Conservation (phyloP, 2,329 filamentous ascomycete genomes). For the Neurospora sp. region DNA sequence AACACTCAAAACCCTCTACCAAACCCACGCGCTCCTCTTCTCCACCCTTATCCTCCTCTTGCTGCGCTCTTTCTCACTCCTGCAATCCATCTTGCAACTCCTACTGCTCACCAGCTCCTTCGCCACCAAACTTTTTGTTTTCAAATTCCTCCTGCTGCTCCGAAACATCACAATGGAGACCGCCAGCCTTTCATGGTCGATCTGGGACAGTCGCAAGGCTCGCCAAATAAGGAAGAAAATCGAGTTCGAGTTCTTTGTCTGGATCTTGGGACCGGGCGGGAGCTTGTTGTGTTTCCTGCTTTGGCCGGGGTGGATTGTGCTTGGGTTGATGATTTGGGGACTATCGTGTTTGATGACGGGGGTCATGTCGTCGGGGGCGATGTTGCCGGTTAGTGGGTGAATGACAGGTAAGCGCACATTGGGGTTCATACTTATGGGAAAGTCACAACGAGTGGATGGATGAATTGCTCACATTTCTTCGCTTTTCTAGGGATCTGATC, state of each 20-base stretch:
- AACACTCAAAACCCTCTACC: not conserved
- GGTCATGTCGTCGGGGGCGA: slow-evolving; percentile 7
- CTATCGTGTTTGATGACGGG: slow-evolving; percentile 26
- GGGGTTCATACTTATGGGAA: too few relatives aligned
- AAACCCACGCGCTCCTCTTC: not conserved
- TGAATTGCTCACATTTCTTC: too few relatives aligned
- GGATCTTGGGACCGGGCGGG: slow-evolving; percentile 39
- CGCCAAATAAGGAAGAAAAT: slow-evolving; percentile 31
- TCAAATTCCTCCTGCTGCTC: too few relatives aligned
- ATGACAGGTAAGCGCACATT: too few relatives aligned
- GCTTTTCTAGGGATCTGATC: too few relatives aligned
- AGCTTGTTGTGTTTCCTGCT: slow-evolving; percentile 36
- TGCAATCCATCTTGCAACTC: not conserved
- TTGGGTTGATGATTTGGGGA: slow-evolving; percentile 28
- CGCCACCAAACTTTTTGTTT: not conserved
- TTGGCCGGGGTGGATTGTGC: slow-evolving; percentile 46
- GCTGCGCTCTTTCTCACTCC: too few relatives aligned
- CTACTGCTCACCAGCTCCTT: not conserved
- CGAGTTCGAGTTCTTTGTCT: slow-evolving; percentile 41
- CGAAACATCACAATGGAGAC: not conserved
- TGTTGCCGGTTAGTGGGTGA: not conserved
- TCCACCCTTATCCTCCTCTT: not conserved
- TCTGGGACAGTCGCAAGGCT: not conserved
- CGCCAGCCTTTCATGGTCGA: not conserved
- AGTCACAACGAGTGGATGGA: too few relatives aligned